Evolutionary conservation across 2,329 filamentous ascomycete species (phyloP).

Genomic region (Graphium sp.): DNA sequence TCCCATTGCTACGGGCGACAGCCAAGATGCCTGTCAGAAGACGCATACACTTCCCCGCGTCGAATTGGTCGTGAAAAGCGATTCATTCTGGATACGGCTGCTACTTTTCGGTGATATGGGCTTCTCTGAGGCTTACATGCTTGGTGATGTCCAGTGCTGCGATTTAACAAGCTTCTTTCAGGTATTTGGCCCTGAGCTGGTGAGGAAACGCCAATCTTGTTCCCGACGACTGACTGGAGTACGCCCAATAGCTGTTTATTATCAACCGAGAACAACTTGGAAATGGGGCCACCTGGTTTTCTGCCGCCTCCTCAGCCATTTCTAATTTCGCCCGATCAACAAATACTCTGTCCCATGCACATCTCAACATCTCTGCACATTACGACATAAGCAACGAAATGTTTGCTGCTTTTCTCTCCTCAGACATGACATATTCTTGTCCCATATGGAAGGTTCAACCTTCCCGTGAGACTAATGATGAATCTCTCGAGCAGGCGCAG

Average conservation of each 20-base stretch:
- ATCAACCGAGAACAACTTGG: slow-evolving; percentile 45
- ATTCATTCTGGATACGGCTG: slow-evolving; percentile 54
- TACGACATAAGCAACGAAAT: slow-evolving; percentile 65
- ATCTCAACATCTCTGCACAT: slow-evolving; percentile 53
- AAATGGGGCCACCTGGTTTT: slow-evolving; percentile 47
- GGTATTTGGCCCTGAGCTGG: slow-evolving; percentile 21
- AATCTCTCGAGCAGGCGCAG: slow-evolving; percentile 49
- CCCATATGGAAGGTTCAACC: slow-evolving; percentile 36
- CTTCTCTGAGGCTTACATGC: slow-evolving; percentile 58
- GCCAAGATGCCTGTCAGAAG: slow-evolving; percentile 15
- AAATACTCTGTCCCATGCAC: slow-evolving; percentile 39
- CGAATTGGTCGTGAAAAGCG: slow-evolving; percentile 43
- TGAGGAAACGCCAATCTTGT: no score
- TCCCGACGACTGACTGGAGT: no score
- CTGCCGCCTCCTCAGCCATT: slow-evolving; percentile 38
- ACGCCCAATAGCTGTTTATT: slow-evolving; percentile 44
- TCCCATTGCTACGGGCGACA: slow-evolving; percentile 17
- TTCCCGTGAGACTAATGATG: slow-evolving; percentile 22
- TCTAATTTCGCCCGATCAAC: slow-evolving; percentile 38
- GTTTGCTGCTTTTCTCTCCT: slow-evolving; percentile 56
- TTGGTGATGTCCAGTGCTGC: slow-evolving; percentile 50
- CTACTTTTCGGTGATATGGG: slow-evolving; percentile 60
- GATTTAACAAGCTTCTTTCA: slow-evolving; percentile 54
- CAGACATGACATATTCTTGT: slow-evolving; percentile 66
- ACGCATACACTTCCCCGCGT: slow-evolving; percentile 21